A percentile compares a stretch with the other conserved stretches of the same genome.
Conservation (phyloP, 441 rosid species). For the Pelargonium citronellum region DNA sequence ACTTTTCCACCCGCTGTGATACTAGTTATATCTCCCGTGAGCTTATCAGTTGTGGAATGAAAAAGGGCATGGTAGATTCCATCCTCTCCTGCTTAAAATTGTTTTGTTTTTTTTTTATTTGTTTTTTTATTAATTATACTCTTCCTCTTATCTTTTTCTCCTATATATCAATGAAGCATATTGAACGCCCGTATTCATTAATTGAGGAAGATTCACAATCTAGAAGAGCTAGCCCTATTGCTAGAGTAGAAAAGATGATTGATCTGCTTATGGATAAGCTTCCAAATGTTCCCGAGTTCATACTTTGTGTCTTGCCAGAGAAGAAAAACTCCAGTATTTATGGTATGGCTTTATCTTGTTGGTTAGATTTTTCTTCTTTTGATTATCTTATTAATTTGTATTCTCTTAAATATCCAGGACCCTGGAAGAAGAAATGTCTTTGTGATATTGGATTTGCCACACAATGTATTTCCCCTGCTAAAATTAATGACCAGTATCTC, state of each 20-base stretch:
- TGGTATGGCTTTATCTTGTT: slow-evolving; percentile 36
- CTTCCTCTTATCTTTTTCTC: slow-evolving; percentile 10
- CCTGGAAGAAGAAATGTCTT: slow-evolving; percentile 85
- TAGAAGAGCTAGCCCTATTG: slow-evolving; percentile 44
- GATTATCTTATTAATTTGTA: slow-evolving; percentile 14
- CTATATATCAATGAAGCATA: slow-evolving; percentile 37
- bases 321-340: slow-evolving; percentile 75
- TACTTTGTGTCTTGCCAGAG: slow-evolving; percentile 83
- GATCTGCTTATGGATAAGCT: slow-evolving; percentile 52
- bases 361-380: not conserved
- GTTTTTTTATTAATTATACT: slow-evolving; percentile 12
- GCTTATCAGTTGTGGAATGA: slow-evolving; percentile 64
- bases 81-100: not conserved
- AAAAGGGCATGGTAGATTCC: slow-evolving; percentile 73
- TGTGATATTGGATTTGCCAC: slow-evolving; percentile 65
- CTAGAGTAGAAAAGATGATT: slow-evolving; percentile 78
- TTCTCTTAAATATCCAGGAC: slow-evolving; percentile 45
- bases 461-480: slow-evolving; percentile 75
- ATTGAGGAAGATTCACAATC: slow-evolving; percentile 66
- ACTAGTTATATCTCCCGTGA: slow-evolving; percentile 64
- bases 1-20: slow-evolving; percentile 88
- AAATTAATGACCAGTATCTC: slow-evolving; percentile 71
- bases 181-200: slow-evolving; percentile 67
- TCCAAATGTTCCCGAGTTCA: slow-evolving; percentile 49
- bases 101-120: not conserved